Conservation (phyloP, 176 grass and related monocot genomes). For the Musa troglodytarum region DNA sequence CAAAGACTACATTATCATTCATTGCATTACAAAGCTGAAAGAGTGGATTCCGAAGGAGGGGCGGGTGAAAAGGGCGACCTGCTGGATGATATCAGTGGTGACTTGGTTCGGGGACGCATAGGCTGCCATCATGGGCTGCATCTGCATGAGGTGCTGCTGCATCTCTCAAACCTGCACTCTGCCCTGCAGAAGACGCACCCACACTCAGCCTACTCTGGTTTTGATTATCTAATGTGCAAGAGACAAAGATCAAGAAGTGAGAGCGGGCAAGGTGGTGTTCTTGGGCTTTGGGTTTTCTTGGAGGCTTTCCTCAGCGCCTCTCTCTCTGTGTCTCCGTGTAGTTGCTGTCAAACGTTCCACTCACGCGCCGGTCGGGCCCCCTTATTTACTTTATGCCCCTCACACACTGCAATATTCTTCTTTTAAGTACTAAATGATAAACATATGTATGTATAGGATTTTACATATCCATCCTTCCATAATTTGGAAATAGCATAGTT, state of each 20-base stretch:
- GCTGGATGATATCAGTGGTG: conserved; percentile 21
- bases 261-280: neutral
- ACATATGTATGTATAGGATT: neutral
- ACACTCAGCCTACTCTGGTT: neutral
- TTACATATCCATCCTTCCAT: too few relatives aligned
- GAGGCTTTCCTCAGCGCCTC: neutral
- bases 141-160: conserved; percentile 23
- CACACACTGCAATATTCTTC: neutral
- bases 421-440: neutral
- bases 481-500: too few relatives aligned
- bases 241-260: neutral
- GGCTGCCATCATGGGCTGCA: conserved; percentile 20
- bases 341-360: conserved; percentile 8
- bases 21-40: neutral
- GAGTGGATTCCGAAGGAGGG: too few relatives aligned
- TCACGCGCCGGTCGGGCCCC: neutral
- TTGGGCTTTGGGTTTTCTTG: conserved; percentile 8
- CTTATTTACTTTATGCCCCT: neutral
- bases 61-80: neutral
- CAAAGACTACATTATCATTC: neutral
- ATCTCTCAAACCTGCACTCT: neutral
- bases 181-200: neutral
- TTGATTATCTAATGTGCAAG: neutral
- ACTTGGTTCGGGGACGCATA: conserved; percentile 17
- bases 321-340: neutral